Conservation (phyloP, 768 basidiomycete genomes). For the Tephrocybe rancida region DNA sequence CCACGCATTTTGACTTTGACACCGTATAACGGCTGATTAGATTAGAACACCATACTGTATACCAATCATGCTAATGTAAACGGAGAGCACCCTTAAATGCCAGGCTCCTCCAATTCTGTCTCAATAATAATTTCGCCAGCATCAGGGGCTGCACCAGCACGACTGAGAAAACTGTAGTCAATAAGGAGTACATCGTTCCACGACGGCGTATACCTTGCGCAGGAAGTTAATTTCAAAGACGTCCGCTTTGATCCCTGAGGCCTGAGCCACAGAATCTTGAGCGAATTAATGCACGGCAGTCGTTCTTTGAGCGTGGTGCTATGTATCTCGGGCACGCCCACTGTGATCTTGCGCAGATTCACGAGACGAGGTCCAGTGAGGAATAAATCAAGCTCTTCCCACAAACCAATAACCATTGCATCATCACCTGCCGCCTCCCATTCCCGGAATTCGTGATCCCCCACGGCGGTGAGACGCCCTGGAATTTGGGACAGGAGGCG, state of each 20-base stretch:
- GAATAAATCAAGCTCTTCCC: neutral
- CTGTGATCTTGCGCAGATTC: neutral
- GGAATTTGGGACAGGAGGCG: slow-evolving; percentile 2
- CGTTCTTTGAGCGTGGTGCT: neutral
- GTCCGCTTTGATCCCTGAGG: neutral
- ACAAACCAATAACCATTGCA: neutral
- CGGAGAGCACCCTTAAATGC: no score
- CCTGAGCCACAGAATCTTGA: neutral
- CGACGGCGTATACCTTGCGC: no score
- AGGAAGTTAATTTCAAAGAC: no score
- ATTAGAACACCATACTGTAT: no score
- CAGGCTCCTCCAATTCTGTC: no score
- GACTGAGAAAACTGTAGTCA: no score
- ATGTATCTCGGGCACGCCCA: neutral
- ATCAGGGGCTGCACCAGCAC: no score
- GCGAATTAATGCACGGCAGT: neutral
- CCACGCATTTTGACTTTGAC: neutral
- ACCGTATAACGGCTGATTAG: no score
- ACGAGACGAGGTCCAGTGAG: neutral
- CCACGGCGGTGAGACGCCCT: neutral
- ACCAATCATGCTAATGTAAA: no score
- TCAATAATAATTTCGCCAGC: no score
- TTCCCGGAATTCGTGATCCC: neutral
- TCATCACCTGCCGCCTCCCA: neutral
- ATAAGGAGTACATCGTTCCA: no score